These are phyloP conservation scores for Potentilla sterilis DNA, from an alignment of 306 rosid species.

Conservation along the genomic window DNA sequence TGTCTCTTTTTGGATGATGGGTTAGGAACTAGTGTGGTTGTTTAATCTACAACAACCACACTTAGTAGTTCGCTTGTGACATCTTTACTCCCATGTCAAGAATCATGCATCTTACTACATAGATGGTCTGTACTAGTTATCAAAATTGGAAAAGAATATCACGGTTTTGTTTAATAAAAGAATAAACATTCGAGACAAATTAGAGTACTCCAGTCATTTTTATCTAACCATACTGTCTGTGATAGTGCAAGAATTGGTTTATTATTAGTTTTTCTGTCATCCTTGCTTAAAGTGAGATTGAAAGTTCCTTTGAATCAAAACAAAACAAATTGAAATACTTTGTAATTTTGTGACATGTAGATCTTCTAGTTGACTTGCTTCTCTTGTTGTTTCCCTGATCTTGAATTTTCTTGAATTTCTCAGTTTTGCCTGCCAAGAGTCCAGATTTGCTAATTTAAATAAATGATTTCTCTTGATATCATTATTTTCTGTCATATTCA, in stretches of 20 bases:
- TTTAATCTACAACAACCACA: neutral
- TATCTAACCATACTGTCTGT: too few relatives aligned
- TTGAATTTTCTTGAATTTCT: neutral
- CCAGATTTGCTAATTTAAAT: neutral
- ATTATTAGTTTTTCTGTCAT: too few relatives aligned
- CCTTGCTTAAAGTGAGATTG: too few relatives aligned
- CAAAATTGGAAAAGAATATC: too few relatives aligned
- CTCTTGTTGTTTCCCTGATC: neutral
- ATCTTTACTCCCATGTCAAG: neutral
- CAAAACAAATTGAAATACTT: too few relatives aligned
- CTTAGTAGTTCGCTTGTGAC: conserved; percentile 1
- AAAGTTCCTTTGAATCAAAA: too few relatives aligned
- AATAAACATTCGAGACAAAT: too few relatives aligned
- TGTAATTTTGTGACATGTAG: too few relatives aligned
- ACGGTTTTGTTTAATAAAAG: too few relatives aligned
- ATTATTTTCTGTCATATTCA: neutral
- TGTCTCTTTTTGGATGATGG: neutral
- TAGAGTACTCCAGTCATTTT: too few relatives aligned
- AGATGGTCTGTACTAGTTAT: neutral
- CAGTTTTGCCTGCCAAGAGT: neutral
- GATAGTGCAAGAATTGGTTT: too few relatives aligned
- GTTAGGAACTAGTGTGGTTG: neutral
- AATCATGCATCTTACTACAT: neutral
- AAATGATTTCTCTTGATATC: neutral
- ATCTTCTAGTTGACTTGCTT: too few relatives aligned